A percentile compares a stretch with the other conserved stretches of the same genome.
phyloP scores from a whole-genome alignment of 2,329 filamentous ascomycete genomes.

The Diaporthe nobilis region DNA sequence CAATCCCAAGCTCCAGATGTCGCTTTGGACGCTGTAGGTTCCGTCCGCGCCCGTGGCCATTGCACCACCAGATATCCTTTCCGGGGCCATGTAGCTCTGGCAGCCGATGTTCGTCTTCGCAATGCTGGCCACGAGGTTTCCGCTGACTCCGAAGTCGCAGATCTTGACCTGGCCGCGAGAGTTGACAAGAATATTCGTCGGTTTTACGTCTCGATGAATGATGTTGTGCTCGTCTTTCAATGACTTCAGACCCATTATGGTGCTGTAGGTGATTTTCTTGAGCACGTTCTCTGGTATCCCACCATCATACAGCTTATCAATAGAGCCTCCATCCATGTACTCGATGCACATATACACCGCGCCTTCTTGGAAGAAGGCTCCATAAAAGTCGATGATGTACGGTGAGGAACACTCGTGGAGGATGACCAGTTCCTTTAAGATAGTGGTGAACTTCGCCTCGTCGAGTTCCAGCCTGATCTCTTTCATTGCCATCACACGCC shows the following conservation, averaged over 20 bases:
- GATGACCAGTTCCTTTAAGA: slow-evolving; percentile 97
- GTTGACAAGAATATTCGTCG: slow-evolving; percentile 97
- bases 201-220: slow-evolving; percentile 98
- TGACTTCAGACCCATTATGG: slow-evolving; percentile 90
- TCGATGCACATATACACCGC: slow-evolving; percentile 99
- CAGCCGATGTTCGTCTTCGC: slow-evolving; percentile 99
- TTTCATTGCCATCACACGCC: slow-evolving; percentile 98
- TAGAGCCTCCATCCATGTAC: slow-evolving; percentile 98
- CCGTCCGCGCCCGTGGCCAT: slow-evolving; percentile 81
- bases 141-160: slow-evolving; percentile 97
- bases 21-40: slow-evolving; percentile 97
- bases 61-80: slow-evolving; percentile 90
- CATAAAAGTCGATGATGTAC: slow-evolving; percentile 99
- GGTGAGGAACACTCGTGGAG: slow-evolving; percentile 94
- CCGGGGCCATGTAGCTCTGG: slow-evolving; percentile 99
- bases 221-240: slow-evolving; percentile 99
- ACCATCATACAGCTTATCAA: slow-evolving; percentile 94
- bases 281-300: slow-evolving; percentile 92
- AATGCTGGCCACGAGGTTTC: slow-evolving; percentile 96
- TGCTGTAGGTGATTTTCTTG: slow-evolving; percentile 90
- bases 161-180: slow-evolving; percentile 94
- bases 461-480: slow-evolving; percentile 96
- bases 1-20: slow-evolving; percentile 96
- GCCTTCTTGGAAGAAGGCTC: slow-evolving; percentile 98
- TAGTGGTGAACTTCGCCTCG: slow-evolving; percentile 95